Percentiles rank a stretch among this genome's conserved stretches.
phyloP scores from a whole-genome alignment of 495 filamentous ascomycete genomes.

The Parachaetomium inaequale region DNA sequence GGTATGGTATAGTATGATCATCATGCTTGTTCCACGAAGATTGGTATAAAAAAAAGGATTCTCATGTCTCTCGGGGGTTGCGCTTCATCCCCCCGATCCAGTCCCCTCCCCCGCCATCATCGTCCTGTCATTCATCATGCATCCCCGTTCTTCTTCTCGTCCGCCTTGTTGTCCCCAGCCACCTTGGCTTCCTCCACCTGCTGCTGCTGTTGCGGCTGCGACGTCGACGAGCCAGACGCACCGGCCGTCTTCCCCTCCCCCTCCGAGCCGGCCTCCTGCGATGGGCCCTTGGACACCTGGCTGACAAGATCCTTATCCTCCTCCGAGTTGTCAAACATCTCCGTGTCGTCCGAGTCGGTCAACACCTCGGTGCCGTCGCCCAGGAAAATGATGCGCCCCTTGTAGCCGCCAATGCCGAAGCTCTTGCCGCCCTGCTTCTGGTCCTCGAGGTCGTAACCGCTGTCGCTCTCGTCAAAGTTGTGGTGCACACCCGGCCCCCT shows the following conservation, averaged over 20 bases:
- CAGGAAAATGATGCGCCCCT: slow-evolving; percentile 84
- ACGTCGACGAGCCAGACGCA: background rate
- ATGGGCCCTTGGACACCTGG: slow-evolving; percentile 47
- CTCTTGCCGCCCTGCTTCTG: slow-evolving; percentile 57
- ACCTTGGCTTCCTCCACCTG: slow-evolving; percentile 1
- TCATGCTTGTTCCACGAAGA: slow-evolving; percentile 12
- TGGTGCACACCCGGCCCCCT: slow-evolving; percentile 87
- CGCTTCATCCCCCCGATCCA: background rate
- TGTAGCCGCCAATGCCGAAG: slow-evolving; percentile 59
- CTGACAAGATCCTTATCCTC: slow-evolving; percentile 72
- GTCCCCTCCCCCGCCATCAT: no score
- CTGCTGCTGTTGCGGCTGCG: background rate
- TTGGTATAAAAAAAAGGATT: slow-evolving; percentile 12
- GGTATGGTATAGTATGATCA: slow-evolving; percentile 10
- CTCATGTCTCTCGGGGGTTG: background rate
- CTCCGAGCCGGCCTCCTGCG: slow-evolving; percentile 10
- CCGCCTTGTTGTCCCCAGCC: slow-evolving; percentile 5
- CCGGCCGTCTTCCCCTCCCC: slow-evolving; percentile 8
- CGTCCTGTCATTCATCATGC: slow-evolving; percentile 7
- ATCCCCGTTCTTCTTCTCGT: slow-evolving; percentile 2
- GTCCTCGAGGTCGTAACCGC: slow-evolving; percentile 77
- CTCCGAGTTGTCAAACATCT: slow-evolving; percentile 87
- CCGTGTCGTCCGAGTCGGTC: slow-evolving; percentile 78
- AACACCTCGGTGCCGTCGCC: slow-evolving; percentile 90
- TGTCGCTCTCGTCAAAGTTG: slow-evolving; percentile 86